Conservation (phyloP, 1,139 yeast species). For the Pichia sp. region DNA sequence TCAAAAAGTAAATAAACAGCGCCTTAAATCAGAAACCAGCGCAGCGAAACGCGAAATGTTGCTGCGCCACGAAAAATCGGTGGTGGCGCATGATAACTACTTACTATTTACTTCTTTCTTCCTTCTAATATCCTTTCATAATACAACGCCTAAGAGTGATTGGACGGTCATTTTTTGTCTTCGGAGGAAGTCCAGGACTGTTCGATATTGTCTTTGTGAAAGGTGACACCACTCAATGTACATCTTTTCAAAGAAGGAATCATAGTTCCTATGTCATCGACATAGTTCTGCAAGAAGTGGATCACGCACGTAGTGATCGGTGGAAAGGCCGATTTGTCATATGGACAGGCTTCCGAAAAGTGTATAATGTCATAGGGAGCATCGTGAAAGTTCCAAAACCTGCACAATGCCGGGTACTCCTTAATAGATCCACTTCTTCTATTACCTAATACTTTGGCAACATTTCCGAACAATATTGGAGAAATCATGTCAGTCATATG, state of each 20-base stretch:
- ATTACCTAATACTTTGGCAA: slow-evolving; percentile 37
- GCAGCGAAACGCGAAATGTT: no score
- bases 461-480: slow-evolving; percentile 46
- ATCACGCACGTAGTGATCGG: slow-evolving; percentile 29
- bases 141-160: no score
- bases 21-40: no score
- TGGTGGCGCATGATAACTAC: no score
- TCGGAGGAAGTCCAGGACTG: no score
- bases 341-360: slow-evolving; percentile 27
- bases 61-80: no score
- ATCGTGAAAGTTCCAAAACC: slow-evolving; percentile 38
- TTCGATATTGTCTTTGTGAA: no score
- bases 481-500: slow-evolving; percentile 54
- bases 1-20: no score
- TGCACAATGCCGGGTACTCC: slow-evolving; percentile 21
- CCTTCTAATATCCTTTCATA: no score
- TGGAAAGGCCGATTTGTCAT: slow-evolving; percentile 26
- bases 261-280: slow-evolving; percentile 22
- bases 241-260: slow-evolving; percentile 25
- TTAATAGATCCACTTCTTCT: slow-evolving; percentile 29
- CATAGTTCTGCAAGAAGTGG: slow-evolving; percentile 35
- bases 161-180: no score
- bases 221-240: slow-evolving; percentile 23
- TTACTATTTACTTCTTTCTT: no score
- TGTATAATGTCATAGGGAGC: slow-evolving; percentile 28